These are phyloP conservation scores for Aspergillus ibericus DNA, from an alignment of 2,329 filamentous ascomycete genomes.

Conservation along the genomic window DNA sequence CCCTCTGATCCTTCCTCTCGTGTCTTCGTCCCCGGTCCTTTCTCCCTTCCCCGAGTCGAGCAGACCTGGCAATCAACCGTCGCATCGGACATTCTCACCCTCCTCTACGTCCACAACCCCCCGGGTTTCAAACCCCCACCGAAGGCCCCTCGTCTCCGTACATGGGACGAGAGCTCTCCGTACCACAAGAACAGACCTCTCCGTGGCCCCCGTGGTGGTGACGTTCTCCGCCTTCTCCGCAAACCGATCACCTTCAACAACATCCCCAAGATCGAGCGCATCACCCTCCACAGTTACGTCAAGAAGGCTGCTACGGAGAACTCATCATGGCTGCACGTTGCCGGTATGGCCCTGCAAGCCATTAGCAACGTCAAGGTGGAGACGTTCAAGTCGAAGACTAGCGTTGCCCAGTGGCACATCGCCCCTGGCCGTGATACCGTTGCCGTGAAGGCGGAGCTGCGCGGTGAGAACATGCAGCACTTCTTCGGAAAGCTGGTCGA, in stretches of 20 bases:
- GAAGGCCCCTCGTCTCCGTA: conserved; percentile 67
- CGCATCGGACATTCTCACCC: conserved; percentile 80
- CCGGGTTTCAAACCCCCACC: conserved; percentile 67
- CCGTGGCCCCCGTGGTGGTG: conserved; percentile 78
- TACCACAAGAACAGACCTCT: conserved; percentile 91
- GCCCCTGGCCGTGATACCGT: conserved; percentile 66
- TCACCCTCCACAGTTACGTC: conserved; percentile 77
- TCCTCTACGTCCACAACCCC: conserved; percentile 82
- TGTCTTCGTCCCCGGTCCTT: conserved; percentile 86
- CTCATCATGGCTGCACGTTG: conserved; percentile 74
- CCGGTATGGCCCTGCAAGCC: conserved; percentile 78
- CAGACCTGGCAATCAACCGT: conserved; percentile 89
- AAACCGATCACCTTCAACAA: conserved; percentile 73
- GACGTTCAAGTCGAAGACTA: conserved; percentile 68
- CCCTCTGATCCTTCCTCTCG: conserved; percentile 84
- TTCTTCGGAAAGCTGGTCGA: conserved; percentile 90
- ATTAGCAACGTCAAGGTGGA: conserved; percentile 75
- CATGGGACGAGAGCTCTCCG: conserved; percentile 87
- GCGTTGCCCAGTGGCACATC: conserved; percentile 74
- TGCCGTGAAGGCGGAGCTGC: conserved; percentile 74
- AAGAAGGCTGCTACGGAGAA: conserved; percentile 68
- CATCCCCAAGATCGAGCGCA: conserved; percentile 75
- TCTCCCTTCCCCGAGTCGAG: conserved; percentile 80
- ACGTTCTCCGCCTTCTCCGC: conserved; percentile 52
- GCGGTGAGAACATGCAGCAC: conserved; percentile 79